Conservation (phyloP, 805 yeast genomes). For the Hanseniaspora nectarophila region DNA sequence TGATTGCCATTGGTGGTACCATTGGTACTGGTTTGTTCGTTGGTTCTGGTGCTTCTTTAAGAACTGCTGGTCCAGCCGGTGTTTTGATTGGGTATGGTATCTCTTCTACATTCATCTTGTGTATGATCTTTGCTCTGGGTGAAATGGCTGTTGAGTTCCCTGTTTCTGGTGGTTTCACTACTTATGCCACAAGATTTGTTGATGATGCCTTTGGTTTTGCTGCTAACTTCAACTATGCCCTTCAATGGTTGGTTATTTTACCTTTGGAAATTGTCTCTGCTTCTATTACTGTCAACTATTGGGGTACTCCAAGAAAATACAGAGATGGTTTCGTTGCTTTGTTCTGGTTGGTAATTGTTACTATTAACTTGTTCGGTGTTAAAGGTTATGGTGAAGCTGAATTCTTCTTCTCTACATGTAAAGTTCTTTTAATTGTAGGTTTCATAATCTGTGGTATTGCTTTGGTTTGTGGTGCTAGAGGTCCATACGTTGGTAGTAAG, state of each 20-base stretch:
- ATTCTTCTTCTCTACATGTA: slow-evolving; percentile 38
- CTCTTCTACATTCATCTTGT: slow-evolving; percentile 45
- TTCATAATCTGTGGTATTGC: slow-evolving; percentile 46
- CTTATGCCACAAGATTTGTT: slow-evolving; percentile 49
- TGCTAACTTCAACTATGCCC: slow-evolving; percentile 45
- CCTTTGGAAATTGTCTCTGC: slow-evolving; percentile 46
- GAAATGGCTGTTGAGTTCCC: slow-evolving; percentile 53
- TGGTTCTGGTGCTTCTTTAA: slow-evolving; percentile 52
- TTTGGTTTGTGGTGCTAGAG: slow-evolving; percentile 38
- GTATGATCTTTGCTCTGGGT: slow-evolving; percentile 50
- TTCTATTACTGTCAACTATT: slow-evolving; percentile 40
- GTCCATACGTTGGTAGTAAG: slow-evolving; percentile 38
- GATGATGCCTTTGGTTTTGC: slow-evolving; percentile 56
- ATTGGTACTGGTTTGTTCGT: slow-evolving; percentile 70
- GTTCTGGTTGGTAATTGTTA: slow-evolving; percentile 38
- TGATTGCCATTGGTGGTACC: slow-evolving; percentile 62
- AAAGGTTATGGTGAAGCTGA: slow-evolving; percentile 46
- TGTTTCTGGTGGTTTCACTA: slow-evolving; percentile 51
- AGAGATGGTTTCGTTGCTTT: slow-evolving; percentile 40
- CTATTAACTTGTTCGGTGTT: slow-evolving; percentile 44
- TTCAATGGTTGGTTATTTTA: slow-evolving; percentile 41
- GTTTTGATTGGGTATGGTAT: slow-evolving; percentile 44
- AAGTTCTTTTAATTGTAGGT: slow-evolving; percentile 41
- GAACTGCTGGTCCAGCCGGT: slow-evolving; percentile 59
- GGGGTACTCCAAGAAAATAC: slow-evolving; percentile 37